Evolutionary conservation across 2,329 filamentous ascomycete genomes (phyloP).

Genomic region (Penicillium sp.): DNA sequence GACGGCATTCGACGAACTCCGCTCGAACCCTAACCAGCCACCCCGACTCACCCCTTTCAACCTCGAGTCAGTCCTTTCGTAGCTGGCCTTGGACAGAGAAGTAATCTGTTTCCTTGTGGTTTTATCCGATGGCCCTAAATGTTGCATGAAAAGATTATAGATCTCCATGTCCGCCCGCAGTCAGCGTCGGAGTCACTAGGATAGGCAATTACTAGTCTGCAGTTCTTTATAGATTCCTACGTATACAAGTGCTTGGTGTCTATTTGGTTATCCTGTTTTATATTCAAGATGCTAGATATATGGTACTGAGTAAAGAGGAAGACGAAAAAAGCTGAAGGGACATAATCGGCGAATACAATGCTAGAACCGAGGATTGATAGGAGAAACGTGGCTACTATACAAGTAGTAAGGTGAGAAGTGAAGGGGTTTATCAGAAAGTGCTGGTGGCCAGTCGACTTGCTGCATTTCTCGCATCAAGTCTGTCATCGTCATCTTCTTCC

Average conservation of each 20-base stretch:
- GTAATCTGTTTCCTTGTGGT: too few relatives aligned
- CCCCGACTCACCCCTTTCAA: too few relatives aligned
- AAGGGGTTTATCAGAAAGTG: slow-evolving; percentile 62
- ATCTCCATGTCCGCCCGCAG: too few relatives aligned
- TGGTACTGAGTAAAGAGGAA: background rate
- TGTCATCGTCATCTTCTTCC: slow-evolving; percentile 74
- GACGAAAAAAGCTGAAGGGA: background rate
- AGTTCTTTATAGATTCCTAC: background rate
- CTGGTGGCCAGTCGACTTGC: slow-evolving; percentile 90
- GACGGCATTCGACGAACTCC: background rate
- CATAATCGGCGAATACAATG: background rate
- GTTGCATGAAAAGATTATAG: too few relatives aligned
- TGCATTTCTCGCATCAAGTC: slow-evolving; percentile 91
- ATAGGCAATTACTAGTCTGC: background rate
- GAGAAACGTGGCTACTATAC: slow-evolving; percentile 11
- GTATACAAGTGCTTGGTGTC: background rate
- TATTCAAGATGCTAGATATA: background rate
- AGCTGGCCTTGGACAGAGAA: too few relatives aligned
- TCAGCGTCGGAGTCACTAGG: too few relatives aligned
- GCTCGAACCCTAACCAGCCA: background rate
- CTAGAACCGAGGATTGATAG: background rate
- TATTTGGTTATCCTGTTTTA: background rate
- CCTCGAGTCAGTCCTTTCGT: too few relatives aligned
- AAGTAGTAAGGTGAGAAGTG: background rate
- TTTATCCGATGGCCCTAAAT: too few relatives aligned